Evolutionary conservation across 2,329 filamentous ascomycete genomes (phyloP), one percentile per base, ranked within the genome.

Genomic region (Aspergillus pseudotamarii): DNA sequence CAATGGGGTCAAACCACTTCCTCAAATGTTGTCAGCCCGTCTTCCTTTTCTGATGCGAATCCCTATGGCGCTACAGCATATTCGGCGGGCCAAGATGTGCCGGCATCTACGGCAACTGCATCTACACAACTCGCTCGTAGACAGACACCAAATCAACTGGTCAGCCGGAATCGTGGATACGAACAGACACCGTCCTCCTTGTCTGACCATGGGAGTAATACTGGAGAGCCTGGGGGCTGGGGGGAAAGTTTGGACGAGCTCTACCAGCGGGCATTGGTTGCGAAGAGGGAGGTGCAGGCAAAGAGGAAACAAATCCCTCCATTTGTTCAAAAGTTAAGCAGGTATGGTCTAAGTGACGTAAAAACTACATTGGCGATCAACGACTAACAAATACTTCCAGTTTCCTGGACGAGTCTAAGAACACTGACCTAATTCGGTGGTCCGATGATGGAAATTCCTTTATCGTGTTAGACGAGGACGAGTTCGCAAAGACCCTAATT

Each of bases 241-340:
- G 76, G 69, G 63, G 82, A 96, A 68, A 92, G 89, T 68, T 85
- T 96, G 64, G 91, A 94, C 66, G 84, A 91, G 60, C 80, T 97
- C 64, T 93, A 96, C 74, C 88, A 91, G 75, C 89, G 89, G 78
- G 94, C 93, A 26, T 85, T 90, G 67, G 83, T 91, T 65, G 93
- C 93, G 10, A 97, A 96, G 82, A 88, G 90, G 74, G 95, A 98
- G 63, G 90, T 94, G 0, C 91, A 94, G 75, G 86, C 90, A 19
- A 98, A 97, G 79, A 85, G 94, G 72, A 98, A 98, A 79, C 92
- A 96, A 73, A 98, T 99, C 12, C 94, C 95, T 0, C 94, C 95
- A 0, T 99, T 99, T 82, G 94, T 99, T 50, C 94, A 97, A 78
- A 99, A 99, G 76, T 81, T 99, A 60, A 96, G 93, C 88, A 98